These are phyloP conservation scores for Syzygium oleosum DNA, from an alignment of 345 rosid genomes.

Conservation along the genomic window DNA sequence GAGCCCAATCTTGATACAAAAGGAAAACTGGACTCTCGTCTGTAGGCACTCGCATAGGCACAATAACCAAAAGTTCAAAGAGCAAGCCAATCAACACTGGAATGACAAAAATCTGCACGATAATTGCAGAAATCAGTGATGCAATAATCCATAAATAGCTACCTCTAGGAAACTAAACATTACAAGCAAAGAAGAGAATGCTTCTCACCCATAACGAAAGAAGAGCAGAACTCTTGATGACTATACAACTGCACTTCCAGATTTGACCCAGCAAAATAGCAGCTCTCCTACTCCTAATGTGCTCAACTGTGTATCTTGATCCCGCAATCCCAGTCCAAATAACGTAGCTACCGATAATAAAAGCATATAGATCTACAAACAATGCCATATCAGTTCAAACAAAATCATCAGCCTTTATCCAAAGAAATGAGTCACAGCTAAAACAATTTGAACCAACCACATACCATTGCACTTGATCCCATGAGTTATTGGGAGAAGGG, in stretches of 20 bases:
- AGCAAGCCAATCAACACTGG: conserved; percentile 93
- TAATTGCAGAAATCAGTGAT: background rate
- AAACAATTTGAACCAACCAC: background rate
- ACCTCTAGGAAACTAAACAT: background rate
- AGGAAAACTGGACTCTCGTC: conserved; percentile 99
- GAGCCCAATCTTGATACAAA: conserved; percentile 97
- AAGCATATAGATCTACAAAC: conserved; percentile 77
- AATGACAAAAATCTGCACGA: conserved; percentile 71
- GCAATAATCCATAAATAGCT: background rate
- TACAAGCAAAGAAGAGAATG: background rate
- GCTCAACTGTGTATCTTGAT: conserved; percentile 75
- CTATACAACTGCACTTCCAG: conserved; percentile 89
- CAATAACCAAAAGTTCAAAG: conserved; percentile 96
- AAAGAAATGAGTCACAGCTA: background rate
- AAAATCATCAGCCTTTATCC: background rate
- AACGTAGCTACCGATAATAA: conserved; percentile 86
- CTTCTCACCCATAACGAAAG: conserved; percentile 84
- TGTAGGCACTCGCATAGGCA: conserved; percentile 98
- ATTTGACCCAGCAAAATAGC: conserved; percentile 57
- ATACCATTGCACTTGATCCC: conserved; percentile 98
- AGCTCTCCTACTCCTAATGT: conserved; percentile 67
- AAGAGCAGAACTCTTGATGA: conserved; percentile 69
- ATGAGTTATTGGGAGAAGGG: conserved; percentile 91
- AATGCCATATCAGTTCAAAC: background rate
- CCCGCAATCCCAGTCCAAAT: conserved; percentile 92